A percentile compares a stretch with the other conserved stretches of the same genome.
phyloP scores from a whole-genome alignment of 2,329 filamentous ascomycete genomes.

The Botrytis paeoniae region DNA sequence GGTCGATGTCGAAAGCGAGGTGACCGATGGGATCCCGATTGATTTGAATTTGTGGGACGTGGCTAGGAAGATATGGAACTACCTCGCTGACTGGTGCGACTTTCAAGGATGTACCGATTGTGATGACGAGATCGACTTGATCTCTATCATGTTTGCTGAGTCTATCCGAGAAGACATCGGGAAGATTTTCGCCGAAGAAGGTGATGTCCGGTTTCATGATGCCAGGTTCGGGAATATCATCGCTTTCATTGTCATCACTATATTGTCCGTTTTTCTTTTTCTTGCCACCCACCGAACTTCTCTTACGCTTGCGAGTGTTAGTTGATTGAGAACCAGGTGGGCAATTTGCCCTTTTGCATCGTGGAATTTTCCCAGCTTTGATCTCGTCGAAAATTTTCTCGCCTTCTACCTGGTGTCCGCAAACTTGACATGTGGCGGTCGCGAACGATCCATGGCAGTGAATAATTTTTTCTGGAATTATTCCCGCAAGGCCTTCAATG shows the following conservation, averaged over 20 bases:
- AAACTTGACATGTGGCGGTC: constrained; percentile 84
- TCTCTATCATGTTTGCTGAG: constrained; percentile 79
- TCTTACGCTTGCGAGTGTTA: constrained; percentile 54
- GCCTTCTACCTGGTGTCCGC: constrained; percentile 69
- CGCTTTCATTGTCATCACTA: constrained; percentile 47
- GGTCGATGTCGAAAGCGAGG: constrained; percentile 93
- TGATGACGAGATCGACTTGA: constrained; percentile 82
- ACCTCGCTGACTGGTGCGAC: constrained; percentile 94
- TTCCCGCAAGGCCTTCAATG: constrained; percentile 82
- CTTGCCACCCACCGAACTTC: constrained; percentile 52
- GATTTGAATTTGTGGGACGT: constrained; percentile 88
- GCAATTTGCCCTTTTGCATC: constrained; percentile 67
- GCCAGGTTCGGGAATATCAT: constrained; percentile 65
- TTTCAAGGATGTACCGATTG: constrained; percentile 94
- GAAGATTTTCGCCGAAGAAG: constrained; percentile 91
- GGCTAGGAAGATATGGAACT: constrained; percentile 71
- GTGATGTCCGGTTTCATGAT: constrained; percentile 98
- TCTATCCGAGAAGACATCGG: constrained; percentile 75
- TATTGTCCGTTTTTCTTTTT: constrained; percentile 37
- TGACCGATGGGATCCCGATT: constrained; percentile 80
- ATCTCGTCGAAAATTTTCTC: constrained; percentile 79
- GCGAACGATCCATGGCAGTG: constrained; percentile 98
- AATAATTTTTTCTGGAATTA: constrained; percentile 75
- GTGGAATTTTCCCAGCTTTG: constrained; percentile 69
- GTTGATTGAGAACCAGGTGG: constrained; percentile 50